Percentiles rank a stretch among this genome's conserved stretches.
Evolutionary conservation across 768 basidiomycete genomes (phyloP).

Genomic region (Tulasnella sp.): DNA sequence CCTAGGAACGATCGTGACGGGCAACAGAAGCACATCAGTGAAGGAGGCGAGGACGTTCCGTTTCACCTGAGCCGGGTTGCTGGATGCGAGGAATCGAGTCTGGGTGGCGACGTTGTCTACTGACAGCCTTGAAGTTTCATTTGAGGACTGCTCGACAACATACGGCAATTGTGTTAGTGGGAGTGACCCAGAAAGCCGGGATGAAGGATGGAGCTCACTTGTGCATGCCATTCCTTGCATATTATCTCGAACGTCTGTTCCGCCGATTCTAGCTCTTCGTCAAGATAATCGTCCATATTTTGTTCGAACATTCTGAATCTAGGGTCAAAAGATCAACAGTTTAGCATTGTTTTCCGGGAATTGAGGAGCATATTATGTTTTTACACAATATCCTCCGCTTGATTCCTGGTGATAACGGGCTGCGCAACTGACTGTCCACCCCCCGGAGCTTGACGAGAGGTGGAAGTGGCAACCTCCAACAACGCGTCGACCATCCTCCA

Average conservation of each 20-base stretch:
- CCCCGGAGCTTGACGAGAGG: constrained; percentile 20
- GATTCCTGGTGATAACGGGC: constrained; percentile 30
- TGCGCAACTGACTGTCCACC: constrained; percentile 20
- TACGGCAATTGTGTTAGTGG: background rate
- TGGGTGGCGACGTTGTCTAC: background rate
- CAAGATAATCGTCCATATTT: constrained; percentile 96
- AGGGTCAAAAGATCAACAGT: constrained; percentile 1
- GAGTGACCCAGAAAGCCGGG: background rate
- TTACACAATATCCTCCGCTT: constrained; percentile 77
- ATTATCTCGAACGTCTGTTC: constrained; percentile 62
- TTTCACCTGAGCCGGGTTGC: constrained; percentile 86
- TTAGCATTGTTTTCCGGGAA: background rate
- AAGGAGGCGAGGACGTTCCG: constrained; percentile 88
- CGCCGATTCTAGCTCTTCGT: constrained; percentile 79
- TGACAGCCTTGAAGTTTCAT: no score
- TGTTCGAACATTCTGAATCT: constrained; percentile 92
- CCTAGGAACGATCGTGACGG: constrained; percentile 92
- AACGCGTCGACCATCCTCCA: constrained; percentile 78
- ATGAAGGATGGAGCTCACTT: constrained; percentile 34
- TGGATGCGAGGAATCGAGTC: constrained; percentile 65
- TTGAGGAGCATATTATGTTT: constrained; percentile 19
- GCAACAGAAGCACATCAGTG: constrained; percentile 75
- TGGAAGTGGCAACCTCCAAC: constrained; percentile 36
- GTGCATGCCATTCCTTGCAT: constrained; percentile 69
- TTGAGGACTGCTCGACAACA: background rate